Conservation (phyloP, 352 stramenopile species). For the Phytophthora pseudosyringae region DNA sequence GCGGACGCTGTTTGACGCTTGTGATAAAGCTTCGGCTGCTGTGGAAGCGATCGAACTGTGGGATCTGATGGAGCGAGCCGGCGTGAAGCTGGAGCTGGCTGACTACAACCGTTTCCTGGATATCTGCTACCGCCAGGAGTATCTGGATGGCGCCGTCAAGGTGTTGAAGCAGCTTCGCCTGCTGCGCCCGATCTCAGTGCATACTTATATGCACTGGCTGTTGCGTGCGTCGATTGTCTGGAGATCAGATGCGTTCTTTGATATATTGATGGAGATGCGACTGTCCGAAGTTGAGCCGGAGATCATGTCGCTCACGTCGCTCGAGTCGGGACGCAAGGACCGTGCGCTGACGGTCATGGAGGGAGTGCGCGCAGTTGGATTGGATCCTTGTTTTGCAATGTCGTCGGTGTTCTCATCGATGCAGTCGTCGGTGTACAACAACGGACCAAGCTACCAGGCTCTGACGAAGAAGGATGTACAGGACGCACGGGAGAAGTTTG, state of each 20-base stretch:
- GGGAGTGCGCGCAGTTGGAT: slow-evolving; percentile 77
- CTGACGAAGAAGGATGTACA: slow-evolving; percentile 58
- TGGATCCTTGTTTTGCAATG: slow-evolving; percentile 89
- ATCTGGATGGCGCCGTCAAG: slow-evolving; percentile 79
- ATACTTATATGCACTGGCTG: slow-evolving; percentile 89
- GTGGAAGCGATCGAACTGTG: slow-evolving; percentile 73
- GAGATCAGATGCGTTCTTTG: slow-evolving; percentile 85
- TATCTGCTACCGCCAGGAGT: slow-evolving; percentile 82
- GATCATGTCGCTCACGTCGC: slow-evolving; percentile 85
- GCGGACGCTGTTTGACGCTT: slow-evolving; percentile 73
- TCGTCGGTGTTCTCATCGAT: slow-evolving; percentile 86
- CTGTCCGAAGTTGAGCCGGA: slow-evolving; percentile 80
- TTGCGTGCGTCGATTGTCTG: slow-evolving; percentile 80
- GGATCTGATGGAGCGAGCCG: slow-evolving; percentile 71
- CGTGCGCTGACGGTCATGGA: slow-evolving; percentile 89
- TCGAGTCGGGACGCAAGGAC: slow-evolving; percentile 86
- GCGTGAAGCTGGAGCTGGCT: slow-evolving; percentile 55
- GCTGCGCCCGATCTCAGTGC: slow-evolving; percentile 60
- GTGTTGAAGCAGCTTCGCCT: slow-evolving; percentile 82
- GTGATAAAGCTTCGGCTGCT: slow-evolving; percentile 70
- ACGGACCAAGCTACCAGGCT: slow-evolving; percentile 59
- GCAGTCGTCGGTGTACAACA: slow-evolving; percentile 74
- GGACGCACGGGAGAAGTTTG: slow-evolving; percentile 66
- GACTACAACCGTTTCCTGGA: slow-evolving; percentile 78
- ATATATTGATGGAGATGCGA: slow-evolving; percentile 88